These are phyloP conservation scores for Sclerotinia minor DNA, from an alignment of 2,329 filamentous ascomycete genomes.

Conservation along the genomic window DNA sequence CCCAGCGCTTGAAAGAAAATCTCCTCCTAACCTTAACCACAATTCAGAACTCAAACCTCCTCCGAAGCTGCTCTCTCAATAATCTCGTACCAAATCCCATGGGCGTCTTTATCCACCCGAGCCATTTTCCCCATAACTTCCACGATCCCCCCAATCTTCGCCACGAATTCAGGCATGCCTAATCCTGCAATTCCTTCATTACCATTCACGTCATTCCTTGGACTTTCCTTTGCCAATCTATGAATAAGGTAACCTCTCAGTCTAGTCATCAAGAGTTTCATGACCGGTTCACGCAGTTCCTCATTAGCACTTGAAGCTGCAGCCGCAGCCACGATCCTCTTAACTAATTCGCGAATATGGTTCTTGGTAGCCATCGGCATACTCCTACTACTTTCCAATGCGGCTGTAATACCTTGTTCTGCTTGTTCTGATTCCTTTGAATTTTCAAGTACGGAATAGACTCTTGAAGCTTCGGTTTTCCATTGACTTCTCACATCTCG, in stretches of 20 bases:
- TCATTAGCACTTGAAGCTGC: constrained; percentile 25
- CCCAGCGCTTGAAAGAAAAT: background rate
- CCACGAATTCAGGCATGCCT: constrained; percentile 72
- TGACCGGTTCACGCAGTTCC: constrained; percentile 53
- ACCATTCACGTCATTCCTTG: constrained; percentile 65
- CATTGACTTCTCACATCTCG: constrained; percentile 76
- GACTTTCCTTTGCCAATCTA: constrained; percentile 60
- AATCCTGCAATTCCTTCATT: constrained; percentile 60
- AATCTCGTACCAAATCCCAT: constrained; percentile 68
- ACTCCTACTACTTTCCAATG: constrained; percentile 61
- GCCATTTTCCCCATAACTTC: constrained; percentile 66
- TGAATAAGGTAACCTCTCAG: constrained; percentile 66
- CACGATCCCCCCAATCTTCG: constrained; percentile 66
- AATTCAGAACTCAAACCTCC: background rate
- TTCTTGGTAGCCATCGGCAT: constrained; percentile 64
- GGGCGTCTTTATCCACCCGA: constrained; percentile 65
- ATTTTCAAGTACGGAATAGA: constrained; percentile 67
- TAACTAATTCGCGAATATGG: constrained; percentile 59
- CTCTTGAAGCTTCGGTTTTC: constrained; percentile 71
- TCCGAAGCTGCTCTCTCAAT: constrained; percentile 28
- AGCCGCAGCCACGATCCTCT: constrained; percentile 50
- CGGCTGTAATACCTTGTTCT: constrained; percentile 61
- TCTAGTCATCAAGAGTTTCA: constrained; percentile 68
- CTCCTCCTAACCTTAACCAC: background rate
- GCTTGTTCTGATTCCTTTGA: constrained; percentile 50